Base-by-base conservation (phyloP, 768 basidiomycete species). In the Imleria badia region DNA sequence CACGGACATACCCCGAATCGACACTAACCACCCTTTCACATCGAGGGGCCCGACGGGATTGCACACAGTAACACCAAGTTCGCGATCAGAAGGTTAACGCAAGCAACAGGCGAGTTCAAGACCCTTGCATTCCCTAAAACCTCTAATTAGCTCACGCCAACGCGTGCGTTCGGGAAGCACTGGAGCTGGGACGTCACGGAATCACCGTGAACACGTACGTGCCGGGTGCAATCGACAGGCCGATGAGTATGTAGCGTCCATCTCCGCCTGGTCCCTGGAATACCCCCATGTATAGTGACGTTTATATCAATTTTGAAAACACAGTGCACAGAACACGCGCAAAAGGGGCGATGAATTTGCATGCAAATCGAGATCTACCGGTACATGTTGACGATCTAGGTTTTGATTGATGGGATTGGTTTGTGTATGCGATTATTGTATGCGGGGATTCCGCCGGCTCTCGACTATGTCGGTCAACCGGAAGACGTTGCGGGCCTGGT, bases 171-270 rank as follows among this genome's bases (percentile, higher is more conserved):
- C 20, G 20, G 13, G 20, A 23, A 78, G 76, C 77, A 1, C 36
- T 61, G 19, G 76, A 78, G 56, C 60, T 76, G 5, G 76, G 67
- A 9, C 57, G 56, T 26, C 56, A 77, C 51, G 63, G 62, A 7
- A 79, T 78, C 34, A 77, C 73, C 1, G 76, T 76, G 17, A 79
- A 79, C 35, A 71, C 74, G 2, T 76, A 77, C 46, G 76, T 40
- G 3, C 66, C 49, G 4, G 60, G 60, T 8, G 60, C 44, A 17
- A 57, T 53, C 29, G 34, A 51, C 19, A 60, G 43, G 10, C 42
- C 42, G 12, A 54, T 49, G 31, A 26, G 58, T 54, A 55, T 66
- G 72, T 51, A 41, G 11, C 22, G 29, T 46, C 33, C 30, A n/a
- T 50, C n/a, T 47, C 44, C 42, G 40, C 14, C 30, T 19, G 14